Conservation (phyloP, 495 filamentous ascomycete species). For the Trichoderma asperelloides region DNA sequence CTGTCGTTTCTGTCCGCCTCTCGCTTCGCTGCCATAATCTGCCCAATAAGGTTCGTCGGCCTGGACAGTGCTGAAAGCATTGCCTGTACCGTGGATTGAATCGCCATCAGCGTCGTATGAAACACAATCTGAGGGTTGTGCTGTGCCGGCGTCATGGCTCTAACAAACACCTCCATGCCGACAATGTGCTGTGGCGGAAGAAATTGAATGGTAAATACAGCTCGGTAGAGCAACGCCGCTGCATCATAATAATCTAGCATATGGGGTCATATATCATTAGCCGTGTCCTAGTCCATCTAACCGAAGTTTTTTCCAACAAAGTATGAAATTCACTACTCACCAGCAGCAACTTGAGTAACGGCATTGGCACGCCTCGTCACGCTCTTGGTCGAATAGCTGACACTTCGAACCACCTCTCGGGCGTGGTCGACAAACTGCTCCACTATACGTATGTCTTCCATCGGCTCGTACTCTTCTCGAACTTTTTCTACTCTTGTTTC, state of each 20-base stretch:
- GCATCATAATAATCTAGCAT: slow-evolving; percentile 60
- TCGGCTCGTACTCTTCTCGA: slow-evolving; percentile 73
- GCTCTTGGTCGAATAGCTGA: slow-evolving; percentile 72
- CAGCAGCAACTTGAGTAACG: slow-evolving; percentile 44
- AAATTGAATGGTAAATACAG: slow-evolving; percentile 51
- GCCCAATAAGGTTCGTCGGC: slow-evolving; percentile 67
- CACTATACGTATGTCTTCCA: slow-evolving; percentile 82
- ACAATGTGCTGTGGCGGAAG: slow-evolving; percentile 58
- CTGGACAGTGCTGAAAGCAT: slow-evolving; percentile 72
- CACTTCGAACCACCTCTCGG: slow-evolving; percentile 72
- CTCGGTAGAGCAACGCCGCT: slow-evolving; percentile 46
- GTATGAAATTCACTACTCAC: slow-evolving; percentile 36
- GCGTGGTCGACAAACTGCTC: slow-evolving; percentile 88
- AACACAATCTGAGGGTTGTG: slow-evolving; percentile 67
- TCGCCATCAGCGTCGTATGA: slow-evolving; percentile 62
- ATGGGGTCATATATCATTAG: neutral
- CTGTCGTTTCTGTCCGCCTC: slow-evolving; percentile 65
- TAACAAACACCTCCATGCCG: slow-evolving; percentile 65
- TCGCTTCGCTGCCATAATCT: slow-evolving; percentile 55
- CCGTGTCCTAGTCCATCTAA: neutral
- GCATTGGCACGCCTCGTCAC: slow-evolving; percentile 62
- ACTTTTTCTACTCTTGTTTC: slow-evolving; percentile 73
- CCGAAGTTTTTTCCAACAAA: slow-evolving; percentile 8
- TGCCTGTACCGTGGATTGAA: slow-evolving; percentile 70
- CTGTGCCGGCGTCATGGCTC: slow-evolving; percentile 55